Percentiles rank a stretch among this genome's conserved stretches.
These are phyloP conservation scores for Dictyostelium purpureum DNA, from an alignment of 78 protist genomes.

Conservation along the genomic window DNA sequence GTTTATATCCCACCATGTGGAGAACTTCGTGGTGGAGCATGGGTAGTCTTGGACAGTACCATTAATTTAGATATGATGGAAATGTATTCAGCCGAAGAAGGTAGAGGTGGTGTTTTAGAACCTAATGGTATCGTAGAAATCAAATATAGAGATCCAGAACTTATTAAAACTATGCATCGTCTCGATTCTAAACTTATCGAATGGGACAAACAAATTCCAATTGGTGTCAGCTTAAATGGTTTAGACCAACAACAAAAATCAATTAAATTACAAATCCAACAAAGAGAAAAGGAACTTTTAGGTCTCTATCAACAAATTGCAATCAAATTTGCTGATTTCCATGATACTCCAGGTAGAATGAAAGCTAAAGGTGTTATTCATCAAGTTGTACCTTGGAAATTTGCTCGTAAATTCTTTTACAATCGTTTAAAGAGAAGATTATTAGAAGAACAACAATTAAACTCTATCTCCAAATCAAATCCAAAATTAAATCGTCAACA, in stretches of 20 bases:
- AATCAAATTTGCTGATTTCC: slow-evolving; percentile 95
- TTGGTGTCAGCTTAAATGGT: background rate
- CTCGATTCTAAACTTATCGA: slow-evolving; percentile 68
- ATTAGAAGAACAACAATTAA: slow-evolving; percentile 70
- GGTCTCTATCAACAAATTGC: slow-evolving; percentile 94
- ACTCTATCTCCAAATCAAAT: slow-evolving; percentile 25
- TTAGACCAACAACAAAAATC: background rate
- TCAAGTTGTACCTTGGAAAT: slow-evolving; percentile 89
- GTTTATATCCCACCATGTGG: slow-evolving; percentile 96
- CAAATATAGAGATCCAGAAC: slow-evolving; percentile 89
- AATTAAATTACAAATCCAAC: slow-evolving; percentile 4
- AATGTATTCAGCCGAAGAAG: slow-evolving; percentile 92
- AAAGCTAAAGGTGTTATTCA: slow-evolving; percentile 90
- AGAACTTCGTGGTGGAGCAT: slow-evolving; percentile 98
- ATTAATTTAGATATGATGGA: slow-evolving; percentile 95
- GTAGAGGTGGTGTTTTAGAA: slow-evolving; percentile 97
- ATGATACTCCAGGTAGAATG: slow-evolving; percentile 98
- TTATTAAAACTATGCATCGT: slow-evolving; percentile 87
- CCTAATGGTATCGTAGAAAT: slow-evolving; percentile 95
- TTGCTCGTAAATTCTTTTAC: slow-evolving; percentile 87
- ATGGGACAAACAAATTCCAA: slow-evolving; percentile 33
- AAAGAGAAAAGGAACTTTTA: slow-evolving; percentile 82
- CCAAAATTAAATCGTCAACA: slow-evolving; percentile 21
- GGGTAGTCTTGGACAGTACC: slow-evolving; percentile 98
- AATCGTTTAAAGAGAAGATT: slow-evolving; percentile 86